phyloP scores from a whole-genome alignment of 176 grass and related monocot genomes.

The Juncus inflexus region DNA sequence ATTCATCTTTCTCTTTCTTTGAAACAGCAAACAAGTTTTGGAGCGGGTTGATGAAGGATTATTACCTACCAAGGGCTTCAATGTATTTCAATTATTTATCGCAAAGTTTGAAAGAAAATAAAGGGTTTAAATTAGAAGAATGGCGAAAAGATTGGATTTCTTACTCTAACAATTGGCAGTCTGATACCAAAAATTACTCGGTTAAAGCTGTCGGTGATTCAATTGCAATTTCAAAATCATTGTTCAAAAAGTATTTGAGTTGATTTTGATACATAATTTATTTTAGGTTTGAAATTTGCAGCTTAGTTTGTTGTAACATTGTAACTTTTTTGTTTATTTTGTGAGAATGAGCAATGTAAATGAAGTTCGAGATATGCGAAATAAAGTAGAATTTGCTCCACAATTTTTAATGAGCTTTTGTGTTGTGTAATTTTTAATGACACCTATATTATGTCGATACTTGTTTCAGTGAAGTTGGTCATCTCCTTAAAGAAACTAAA shows the following conservation, averaged over 20 bases:
- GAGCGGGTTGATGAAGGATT: conserved; percentile 80
- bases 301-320: conserved; percentile 8
- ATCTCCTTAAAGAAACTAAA: too few species aligned
- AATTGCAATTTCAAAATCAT: conserved; percentile 57
- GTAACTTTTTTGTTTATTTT: background rate
- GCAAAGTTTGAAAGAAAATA: conserved; percentile 57
- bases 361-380: too few species aligned
- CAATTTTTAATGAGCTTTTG: too few species aligned
- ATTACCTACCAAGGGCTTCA: conserved; percentile 87
- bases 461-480: too few species aligned
- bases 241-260: conserved; percentile 64
- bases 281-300: background rate
- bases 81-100: conserved; percentile 65
- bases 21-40: conserved; percentile 84
- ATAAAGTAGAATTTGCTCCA: too few species aligned
- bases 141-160: conserved; percentile 86
- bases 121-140: conserved; percentile 56
- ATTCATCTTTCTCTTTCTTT: background rate
- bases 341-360: too few species aligned
- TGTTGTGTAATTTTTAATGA: too few species aligned
- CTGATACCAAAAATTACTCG: conserved; percentile 44
- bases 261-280: conserved; percentile 27
- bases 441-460: too few species aligned
- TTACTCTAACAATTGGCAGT: conserved; percentile 79
- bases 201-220: conserved; percentile 52